phyloP scores from a whole-genome alignment of 441 rosid genomes.

The Adansonia rubrostipa region DNA sequence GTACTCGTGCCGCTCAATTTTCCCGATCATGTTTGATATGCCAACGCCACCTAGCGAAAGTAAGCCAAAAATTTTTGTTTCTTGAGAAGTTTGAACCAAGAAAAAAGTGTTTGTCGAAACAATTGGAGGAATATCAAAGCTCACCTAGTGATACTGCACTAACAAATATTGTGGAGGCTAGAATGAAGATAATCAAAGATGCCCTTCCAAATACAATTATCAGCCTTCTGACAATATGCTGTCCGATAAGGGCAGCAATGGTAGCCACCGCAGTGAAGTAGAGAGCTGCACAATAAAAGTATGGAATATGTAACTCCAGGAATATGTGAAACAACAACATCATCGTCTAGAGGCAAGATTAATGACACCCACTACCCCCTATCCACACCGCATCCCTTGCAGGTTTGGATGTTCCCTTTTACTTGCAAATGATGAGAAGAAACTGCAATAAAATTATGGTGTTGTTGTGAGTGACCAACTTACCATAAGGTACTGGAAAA shows the following conservation, averaged over 20 bases:
- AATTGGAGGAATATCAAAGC: neutral
- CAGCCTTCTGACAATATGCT: slow-evolving; percentile 60
- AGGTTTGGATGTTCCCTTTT: neutral
- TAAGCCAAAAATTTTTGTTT: neutral
- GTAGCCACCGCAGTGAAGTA: slow-evolving; percentile 63
- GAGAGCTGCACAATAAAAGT: slow-evolving; percentile 44
- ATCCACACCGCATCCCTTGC: neutral
- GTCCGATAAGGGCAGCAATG: slow-evolving; percentile 60
- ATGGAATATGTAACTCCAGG: neutral
- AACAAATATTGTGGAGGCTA: slow-evolving; percentile 61
- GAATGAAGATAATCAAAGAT: slow-evolving; percentile 71
- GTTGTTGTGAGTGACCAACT: slow-evolving; percentile 12
- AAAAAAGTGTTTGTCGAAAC: neutral
- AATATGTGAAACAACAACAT: neutral
- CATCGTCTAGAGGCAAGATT: neutral
- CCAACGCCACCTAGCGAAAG: slow-evolving; percentile 64
- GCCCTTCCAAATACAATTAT: slow-evolving; percentile 60
- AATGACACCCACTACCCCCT: too few species aligned
- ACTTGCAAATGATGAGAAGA: neutral
- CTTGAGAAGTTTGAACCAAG: neutral
- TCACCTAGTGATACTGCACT: slow-evolving; percentile 71
- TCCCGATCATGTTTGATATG: slow-evolving; percentile 54
- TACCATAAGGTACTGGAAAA: slow-evolving; percentile 73
- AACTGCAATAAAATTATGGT: neutral
- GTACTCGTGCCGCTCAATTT: slow-evolving; percentile 51